Base-by-base conservation (phyloP, 2,329 filamentous ascomycete genomes). In the Pseudogymnoascus sp. region DNA sequence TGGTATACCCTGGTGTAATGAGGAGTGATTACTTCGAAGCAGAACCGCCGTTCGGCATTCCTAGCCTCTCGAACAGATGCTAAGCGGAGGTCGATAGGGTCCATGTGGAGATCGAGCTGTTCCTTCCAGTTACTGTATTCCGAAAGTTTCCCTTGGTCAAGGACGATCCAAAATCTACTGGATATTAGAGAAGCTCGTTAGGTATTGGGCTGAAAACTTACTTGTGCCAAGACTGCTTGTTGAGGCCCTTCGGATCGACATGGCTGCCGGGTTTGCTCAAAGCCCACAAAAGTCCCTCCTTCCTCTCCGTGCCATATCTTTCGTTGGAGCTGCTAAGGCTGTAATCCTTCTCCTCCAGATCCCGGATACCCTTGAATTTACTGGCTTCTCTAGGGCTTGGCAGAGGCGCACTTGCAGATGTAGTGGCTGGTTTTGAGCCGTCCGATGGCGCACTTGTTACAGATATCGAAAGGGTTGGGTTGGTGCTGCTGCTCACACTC, bases 51-150 rank as follows among this genome's bases (percentile, higher is more conserved):
- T 71, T 99, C 96, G 1, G 93, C 91, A 74, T 96, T 96, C 24
- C 95, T 88, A 41, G 96, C 93, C 78, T 99, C 95, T 63, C 95
- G 87, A 14, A 99, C 96, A 14, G 95, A 98, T 8, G 95, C 95
- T 86, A 98, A 95, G 37, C 95, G 89, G 53, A 99, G 81, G 75
- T 99, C 96, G 68, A 99, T 98, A 0, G 95, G 95, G 1, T 98
- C 95, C 86, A 96, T 98, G 74, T 99, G 96, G 26, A 98, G 80
- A 75, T 99, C 95, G 24, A 99, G 84, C 74, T 87, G 93, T 74
- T 99, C 91, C 77, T 99, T 99, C 95, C 95, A 99, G 75, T 99
- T 98, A 74, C 93, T 96, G 76, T 99, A 99, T 73, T 99, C 95
- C 1, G 93, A 97, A 14, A 99, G 82, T 74, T 95, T 96, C 24